phyloP scores from a whole-genome alignment of 169 alveolate species.

The Plasmodium malariae region DNA sequence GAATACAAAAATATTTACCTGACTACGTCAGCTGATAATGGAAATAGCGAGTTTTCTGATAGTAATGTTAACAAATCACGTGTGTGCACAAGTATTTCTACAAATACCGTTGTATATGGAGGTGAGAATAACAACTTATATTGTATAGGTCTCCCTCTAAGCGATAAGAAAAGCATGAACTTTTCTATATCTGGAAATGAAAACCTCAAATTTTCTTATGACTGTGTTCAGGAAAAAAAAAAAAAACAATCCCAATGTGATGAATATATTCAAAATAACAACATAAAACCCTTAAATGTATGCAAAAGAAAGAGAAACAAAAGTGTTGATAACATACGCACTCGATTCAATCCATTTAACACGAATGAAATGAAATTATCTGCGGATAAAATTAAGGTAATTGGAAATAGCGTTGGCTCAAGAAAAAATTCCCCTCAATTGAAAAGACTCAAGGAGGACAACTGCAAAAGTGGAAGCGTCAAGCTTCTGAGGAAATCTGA shows the following conservation, averaged over 20 bases:
- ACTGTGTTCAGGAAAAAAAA: neutral
- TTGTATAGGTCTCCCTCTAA: neutral
- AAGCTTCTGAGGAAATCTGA: conserved; percentile 33
- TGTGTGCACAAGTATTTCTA: too few relatives aligned
- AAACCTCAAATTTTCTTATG: neutral
- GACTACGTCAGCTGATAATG: too few relatives aligned
- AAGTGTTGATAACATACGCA: neutral
- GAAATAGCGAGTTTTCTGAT: too few relatives aligned
- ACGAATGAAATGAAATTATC: neutral
- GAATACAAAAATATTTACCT: too few relatives aligned
- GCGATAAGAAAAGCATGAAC: neutral
- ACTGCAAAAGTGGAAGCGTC: conserved; percentile 19
- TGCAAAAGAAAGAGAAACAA: conserved; percentile 18
- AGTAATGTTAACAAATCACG: too few relatives aligned
- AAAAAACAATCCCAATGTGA: too few relatives aligned
- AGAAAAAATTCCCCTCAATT: conserved; percentile 36
- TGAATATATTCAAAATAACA: neutral
- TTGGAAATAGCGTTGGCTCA: neutral
- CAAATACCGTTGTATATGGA: too few relatives aligned
- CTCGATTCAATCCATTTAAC: neutral
- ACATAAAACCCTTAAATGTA: neutral
- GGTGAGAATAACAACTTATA: neutral
- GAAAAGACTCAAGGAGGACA: conserved; percentile 44
- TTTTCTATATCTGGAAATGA: neutral
- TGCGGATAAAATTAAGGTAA: neutral